These are phyloP conservation scores for Mycena sanguinolenta DNA, from an alignment of 768 basidiomycete genomes.

Conservation along the genomic window DNA sequence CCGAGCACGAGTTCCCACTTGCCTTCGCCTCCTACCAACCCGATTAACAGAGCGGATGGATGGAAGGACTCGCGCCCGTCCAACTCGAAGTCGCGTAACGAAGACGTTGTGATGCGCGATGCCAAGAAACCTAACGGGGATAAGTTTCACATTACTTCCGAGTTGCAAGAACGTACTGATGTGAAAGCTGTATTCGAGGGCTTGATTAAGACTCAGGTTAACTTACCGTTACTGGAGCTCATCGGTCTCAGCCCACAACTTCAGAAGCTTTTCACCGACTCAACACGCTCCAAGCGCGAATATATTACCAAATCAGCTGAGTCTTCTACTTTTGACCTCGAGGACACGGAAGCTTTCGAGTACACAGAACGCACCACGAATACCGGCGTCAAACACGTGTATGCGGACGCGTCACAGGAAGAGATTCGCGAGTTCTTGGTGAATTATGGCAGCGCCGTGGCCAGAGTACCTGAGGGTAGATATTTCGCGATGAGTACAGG, in stretches of 20 bases:
- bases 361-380: too few relatives aligned
- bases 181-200: too few relatives aligned
- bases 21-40: constrained; percentile 1
- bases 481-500: constrained; percentile 28
- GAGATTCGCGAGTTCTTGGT: constrained; percentile 7
- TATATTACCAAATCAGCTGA: constrained; percentile 20
- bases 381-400: too few relatives aligned
- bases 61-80: constrained; percentile 19
- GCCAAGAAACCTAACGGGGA: neutral
- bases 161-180: too few relatives aligned
- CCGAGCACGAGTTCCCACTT: too few relatives aligned
- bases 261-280: constrained; percentile 22
- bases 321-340: neutral
- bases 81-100: neutral
- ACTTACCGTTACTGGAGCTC: neutral
- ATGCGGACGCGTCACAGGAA: neutral
- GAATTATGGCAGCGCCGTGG: constrained; percentile 5
- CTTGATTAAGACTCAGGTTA: too few relatives aligned
- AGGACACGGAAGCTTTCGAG: too few relatives aligned
- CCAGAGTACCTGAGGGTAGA: neutral
- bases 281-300: constrained; percentile 11
- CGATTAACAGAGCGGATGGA: constrained; percentile 23
- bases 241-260: constrained; percentile 12
- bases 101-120: constrained; percentile 19
- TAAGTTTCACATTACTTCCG: too few relatives aligned